Conservation (phyloP, 371 early-diverging fungal genomes). For the Mortierella sp. region DNA sequence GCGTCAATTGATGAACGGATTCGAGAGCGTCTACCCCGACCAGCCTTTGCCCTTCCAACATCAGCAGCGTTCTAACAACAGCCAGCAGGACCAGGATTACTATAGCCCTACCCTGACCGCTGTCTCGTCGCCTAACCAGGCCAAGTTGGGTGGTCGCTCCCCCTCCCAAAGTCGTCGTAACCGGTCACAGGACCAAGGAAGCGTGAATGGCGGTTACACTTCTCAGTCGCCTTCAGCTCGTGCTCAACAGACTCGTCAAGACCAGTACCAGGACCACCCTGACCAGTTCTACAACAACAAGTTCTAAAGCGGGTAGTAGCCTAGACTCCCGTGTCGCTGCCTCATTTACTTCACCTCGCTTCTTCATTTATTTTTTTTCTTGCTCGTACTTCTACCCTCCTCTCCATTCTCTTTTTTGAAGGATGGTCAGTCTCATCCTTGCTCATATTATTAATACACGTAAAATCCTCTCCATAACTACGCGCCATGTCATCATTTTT, state of each 20-base stretch:
- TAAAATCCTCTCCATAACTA: too few species aligned
- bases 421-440: too few species aligned
- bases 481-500: too few species aligned
- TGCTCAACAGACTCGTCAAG: background rate
- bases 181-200: slow-evolving; percentile 1
- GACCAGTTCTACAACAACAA: slow-evolving; percentile 2
- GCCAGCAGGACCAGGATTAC: slow-evolving; percentile 1
- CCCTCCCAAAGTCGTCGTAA: slow-evolving; percentile 14
- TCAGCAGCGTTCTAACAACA: slow-evolving; percentile 8
- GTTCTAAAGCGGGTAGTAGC: background rate
- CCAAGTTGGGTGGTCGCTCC: slow-evolving; percentile 4
- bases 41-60: slow-evolving; percentile 18
- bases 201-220: too few species aligned
- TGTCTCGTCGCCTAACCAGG: background rate
- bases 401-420: too few species aligned
- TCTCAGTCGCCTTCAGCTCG: background rate
- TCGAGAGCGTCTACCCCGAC: slow-evolving; percentile 30
- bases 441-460: too few species aligned
- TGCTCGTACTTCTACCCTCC: too few species aligned
- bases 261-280: background rate
- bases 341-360: background rate
- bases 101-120: background rate
- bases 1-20: slow-evolving; percentile 40
- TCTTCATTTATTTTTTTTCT: background rate
- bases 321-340: background rate